Percentiles rank a stretch among this genome's conserved stretches.
These are phyloP conservation scores for Saturnispora mendoncae DNA, from an alignment of 805 yeast species.

Conservation along the genomic window DNA sequence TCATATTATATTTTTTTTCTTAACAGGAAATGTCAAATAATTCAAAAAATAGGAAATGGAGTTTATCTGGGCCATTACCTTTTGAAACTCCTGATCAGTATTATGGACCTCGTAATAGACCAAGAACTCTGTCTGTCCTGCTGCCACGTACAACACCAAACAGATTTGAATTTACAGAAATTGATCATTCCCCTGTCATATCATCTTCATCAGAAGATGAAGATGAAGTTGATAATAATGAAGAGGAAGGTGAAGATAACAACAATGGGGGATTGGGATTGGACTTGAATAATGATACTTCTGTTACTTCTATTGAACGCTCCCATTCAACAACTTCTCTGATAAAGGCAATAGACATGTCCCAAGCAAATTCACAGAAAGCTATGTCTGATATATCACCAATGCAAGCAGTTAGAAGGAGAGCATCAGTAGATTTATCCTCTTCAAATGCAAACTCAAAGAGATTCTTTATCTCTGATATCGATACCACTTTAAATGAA, in stretches of 20 bases:
- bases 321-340: slow-evolving; percentile 15
- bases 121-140: slow-evolving; percentile 8
- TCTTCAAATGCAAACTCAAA: slow-evolving; percentile 28
- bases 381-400: slow-evolving; percentile 5
- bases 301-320: background rate
- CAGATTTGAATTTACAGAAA: slow-evolving; percentile 7
- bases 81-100: slow-evolving; percentile 7
- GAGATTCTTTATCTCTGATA: slow-evolving; percentile 63
- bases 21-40: too few relatives aligned
- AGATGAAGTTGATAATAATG: slow-evolving; percentile 4
- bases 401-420: slow-evolving; percentile 28
- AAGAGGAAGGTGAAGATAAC: background rate
- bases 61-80: slow-evolving; percentile 2
- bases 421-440: slow-evolving; percentile 48
- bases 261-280: background rate
- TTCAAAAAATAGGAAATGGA: too few relatives aligned
- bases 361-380: slow-evolving; percentile 3
- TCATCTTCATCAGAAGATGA: slow-evolving; percentile 14
- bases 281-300: background rate
- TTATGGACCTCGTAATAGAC: slow-evolving; percentile 6
- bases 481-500: slow-evolving; percentile 61
- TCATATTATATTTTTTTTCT: too few relatives aligned
- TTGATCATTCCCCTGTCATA: slow-evolving; percentile 12
- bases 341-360: slow-evolving; percentile 3
- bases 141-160: slow-evolving; percentile 4